Evolutionary conservation across 2,329 filamentous ascomycete species (phyloP).

Genomic region (Epicoccum sorghinum): DNA sequence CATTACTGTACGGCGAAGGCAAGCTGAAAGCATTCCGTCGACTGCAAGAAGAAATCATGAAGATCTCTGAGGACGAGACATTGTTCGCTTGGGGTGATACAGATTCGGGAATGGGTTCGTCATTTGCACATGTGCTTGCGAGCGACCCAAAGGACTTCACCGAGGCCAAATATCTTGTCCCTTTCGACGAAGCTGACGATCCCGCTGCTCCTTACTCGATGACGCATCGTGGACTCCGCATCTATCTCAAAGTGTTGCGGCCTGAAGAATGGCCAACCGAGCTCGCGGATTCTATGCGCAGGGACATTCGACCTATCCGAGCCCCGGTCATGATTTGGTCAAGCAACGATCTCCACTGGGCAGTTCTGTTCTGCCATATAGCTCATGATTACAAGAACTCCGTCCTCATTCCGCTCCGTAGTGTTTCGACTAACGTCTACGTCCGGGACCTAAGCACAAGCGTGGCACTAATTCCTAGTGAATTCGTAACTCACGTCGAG

Average conservation of each 20-base stretch:
- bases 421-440: conserved; percentile 16
- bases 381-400: conserved; percentile 15
- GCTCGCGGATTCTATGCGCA: not conserved
- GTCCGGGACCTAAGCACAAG: conserved; percentile 9
- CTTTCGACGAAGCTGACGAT: conserved; percentile 14
- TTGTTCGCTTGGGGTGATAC: conserved; percentile 25
- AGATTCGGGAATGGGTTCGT: not conserved
- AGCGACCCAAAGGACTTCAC: conserved; percentile 18
- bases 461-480: conserved; percentile 3
- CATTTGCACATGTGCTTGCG: conserved; percentile 16
- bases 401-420: conserved; percentile 17
- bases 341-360: conserved; percentile 10
- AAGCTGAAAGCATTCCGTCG: conserved; percentile 19
- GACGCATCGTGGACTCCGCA: conserved; percentile 22
- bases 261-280: not conserved
- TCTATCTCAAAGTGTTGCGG: conserved; percentile 12
- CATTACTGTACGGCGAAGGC: conserved; percentile 27
- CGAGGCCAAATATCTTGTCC: conserved; percentile 10
- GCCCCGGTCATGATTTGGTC: conserved; percentile 18
- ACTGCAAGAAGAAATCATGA: conserved; percentile 35
- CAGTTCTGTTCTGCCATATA: conserved; percentile 15
- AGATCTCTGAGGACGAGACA: conserved; percentile 23
- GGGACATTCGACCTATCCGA: conserved; percentile 5
- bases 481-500: not conserved
- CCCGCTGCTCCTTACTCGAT: conserved; percentile 14